A percentile compares a stretch with the other conserved stretches of the same genome.
These are phyloP conservation scores for Tetracladium marchalianum DNA, from an alignment of 495 filamentous ascomycete species.

Conservation along the genomic window DNA sequence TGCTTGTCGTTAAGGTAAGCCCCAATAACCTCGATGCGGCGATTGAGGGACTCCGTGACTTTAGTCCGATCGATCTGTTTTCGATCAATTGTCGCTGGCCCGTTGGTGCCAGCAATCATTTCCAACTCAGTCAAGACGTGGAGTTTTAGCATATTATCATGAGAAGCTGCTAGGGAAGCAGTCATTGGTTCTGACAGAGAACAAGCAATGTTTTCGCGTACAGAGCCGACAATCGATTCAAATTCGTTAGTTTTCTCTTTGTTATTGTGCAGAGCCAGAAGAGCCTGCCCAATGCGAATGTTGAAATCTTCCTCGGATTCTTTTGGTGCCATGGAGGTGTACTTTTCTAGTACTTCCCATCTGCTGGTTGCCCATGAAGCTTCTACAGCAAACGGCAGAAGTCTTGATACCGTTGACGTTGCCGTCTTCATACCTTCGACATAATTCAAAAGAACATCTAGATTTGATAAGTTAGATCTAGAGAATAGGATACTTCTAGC, in stretches of 20 bases:
- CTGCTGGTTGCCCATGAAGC: slow-evolving; percentile 81
- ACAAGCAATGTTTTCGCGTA: slow-evolving; percentile 61
- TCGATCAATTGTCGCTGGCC: slow-evolving; percentile 10
- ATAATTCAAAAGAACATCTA: slow-evolving; percentile 68
- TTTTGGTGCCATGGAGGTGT: slow-evolving; percentile 45
- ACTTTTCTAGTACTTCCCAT: slow-evolving; percentile 66
- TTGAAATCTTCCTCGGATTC: slow-evolving; percentile 66
- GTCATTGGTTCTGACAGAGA: slow-evolving; percentile 66
- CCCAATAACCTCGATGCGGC: slow-evolving; percentile 74
- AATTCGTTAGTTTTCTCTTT: slow-evolving; percentile 39
- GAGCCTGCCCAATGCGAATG: slow-evolving; percentile 61
- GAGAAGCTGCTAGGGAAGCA: slow-evolving; percentile 67
- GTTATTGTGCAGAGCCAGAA: slow-evolving; percentile 52
- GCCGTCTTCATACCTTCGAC: slow-evolving; percentile 64
- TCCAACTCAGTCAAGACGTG: slow-evolving; percentile 86
- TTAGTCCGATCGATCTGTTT: slow-evolving; percentile 24
- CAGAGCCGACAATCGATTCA: slow-evolving; percentile 42
- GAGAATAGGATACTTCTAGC: neutral
- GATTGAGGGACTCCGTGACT: slow-evolving; percentile 51
- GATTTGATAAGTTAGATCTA: slow-evolving; percentile 22
- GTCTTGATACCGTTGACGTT: slow-evolving; percentile 37
- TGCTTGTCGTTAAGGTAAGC: slow-evolving; percentile 86
- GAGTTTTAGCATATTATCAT: slow-evolving; percentile 70
- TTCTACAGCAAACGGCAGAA: slow-evolving; percentile 76
- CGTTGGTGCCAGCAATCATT: slow-evolving; percentile 49